Conservation (phyloP, 768 basidiomycete genomes). For the Rhodotorula toruloides region DNA sequence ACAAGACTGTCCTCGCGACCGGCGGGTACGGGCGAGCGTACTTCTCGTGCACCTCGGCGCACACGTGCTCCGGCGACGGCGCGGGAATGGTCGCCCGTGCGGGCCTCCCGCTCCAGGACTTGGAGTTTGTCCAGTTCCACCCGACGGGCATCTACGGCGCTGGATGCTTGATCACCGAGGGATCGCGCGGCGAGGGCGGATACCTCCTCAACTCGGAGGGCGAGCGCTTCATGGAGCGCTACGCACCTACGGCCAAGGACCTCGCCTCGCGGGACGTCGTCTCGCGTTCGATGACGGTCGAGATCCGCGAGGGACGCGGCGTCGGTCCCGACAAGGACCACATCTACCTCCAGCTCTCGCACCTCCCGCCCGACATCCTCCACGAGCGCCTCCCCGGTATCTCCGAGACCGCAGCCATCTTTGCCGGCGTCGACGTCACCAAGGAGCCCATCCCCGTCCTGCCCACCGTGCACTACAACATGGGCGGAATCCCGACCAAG, state of each 20-base stretch:
- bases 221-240: constrained; percentile 99
- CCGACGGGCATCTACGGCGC: constrained; percentile 99
- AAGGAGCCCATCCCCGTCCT: constrained; percentile 99
- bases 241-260: constrained; percentile 98
- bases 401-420: constrained; percentile 98
- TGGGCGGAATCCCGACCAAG: constrained; percentile 98
- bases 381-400: constrained; percentile 97
- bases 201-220: constrained; percentile 97
- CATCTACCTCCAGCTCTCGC: constrained; percentile 91
- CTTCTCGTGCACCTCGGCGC: constrained; percentile 97
- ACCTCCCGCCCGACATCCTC: constrained; percentile 89
- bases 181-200: constrained; percentile 98
- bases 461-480: constrained; percentile 64
- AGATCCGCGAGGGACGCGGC: constrained; percentile 97
- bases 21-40: constrained; percentile 97
- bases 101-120: constrained; percentile 90
- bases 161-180: constrained; percentile 97
- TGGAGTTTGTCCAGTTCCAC: constrained; percentile 99
- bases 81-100: constrained; percentile 98
- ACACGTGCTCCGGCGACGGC: constrained; percentile 98
- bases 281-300: constrained; percentile 97
- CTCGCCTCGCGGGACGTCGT: constrained; percentile 99
- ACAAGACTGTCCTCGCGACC: constrained; percentile 97
- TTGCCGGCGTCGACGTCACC: constrained; percentile 97
- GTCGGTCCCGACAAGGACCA: constrained; percentile 98